Evolutionary conservation across 129 eudicot species (phyloP).

Genomic region (Artemisia argyi): DNA sequence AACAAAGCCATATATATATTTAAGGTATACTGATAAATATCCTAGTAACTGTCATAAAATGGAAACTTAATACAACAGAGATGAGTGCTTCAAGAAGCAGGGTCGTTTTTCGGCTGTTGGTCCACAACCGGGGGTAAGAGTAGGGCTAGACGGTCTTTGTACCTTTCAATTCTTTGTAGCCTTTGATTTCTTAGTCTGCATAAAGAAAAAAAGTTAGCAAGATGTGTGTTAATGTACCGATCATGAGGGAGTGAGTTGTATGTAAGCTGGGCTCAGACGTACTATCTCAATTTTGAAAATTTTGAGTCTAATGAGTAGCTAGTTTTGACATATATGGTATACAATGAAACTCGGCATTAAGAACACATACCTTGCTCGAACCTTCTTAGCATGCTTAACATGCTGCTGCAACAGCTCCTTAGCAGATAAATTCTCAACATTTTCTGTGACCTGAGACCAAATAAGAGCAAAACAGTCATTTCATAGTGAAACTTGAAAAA

Average conservation of each 20-base stretch:
- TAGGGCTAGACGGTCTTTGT: slow-evolving; percentile 87
- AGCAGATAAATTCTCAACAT: slow-evolving; percentile 53
- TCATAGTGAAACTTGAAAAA: too few relatives aligned
- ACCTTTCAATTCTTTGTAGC: slow-evolving; percentile 70
- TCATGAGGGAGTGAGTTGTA: too few relatives aligned
- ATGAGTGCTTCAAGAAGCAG: slow-evolving; percentile 25
- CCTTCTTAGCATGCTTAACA: slow-evolving; percentile 84
- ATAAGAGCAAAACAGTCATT: too few relatives aligned
- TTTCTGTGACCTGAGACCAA: slow-evolving; percentile 44
- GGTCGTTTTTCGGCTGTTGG: slow-evolving; percentile 54
- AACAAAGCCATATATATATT: neutral
- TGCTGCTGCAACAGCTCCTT: slow-evolving; percentile 70
- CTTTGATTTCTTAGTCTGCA: slow-evolving; percentile 80
- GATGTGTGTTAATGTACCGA: neutral
- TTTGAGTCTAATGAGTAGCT: neutral
- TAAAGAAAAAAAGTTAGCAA: neutral
- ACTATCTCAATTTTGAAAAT: neutral
- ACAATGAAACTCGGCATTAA: slow-evolving; percentile 2
- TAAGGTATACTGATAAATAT: slow-evolving; percentile 3
- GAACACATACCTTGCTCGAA: slow-evolving; percentile 63
- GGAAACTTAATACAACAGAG: neutral
- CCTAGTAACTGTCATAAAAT: slow-evolving; percentile 11
- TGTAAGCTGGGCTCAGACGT: neutral
- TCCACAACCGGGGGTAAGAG: slow-evolving; percentile 79
- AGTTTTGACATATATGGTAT: neutral